Evolutionary conservation across 1,284 basidiomycete species (phyloP), one percentile per base, ranked within the genome.

Genomic region (Ganoderma leucocontextum): DNA sequence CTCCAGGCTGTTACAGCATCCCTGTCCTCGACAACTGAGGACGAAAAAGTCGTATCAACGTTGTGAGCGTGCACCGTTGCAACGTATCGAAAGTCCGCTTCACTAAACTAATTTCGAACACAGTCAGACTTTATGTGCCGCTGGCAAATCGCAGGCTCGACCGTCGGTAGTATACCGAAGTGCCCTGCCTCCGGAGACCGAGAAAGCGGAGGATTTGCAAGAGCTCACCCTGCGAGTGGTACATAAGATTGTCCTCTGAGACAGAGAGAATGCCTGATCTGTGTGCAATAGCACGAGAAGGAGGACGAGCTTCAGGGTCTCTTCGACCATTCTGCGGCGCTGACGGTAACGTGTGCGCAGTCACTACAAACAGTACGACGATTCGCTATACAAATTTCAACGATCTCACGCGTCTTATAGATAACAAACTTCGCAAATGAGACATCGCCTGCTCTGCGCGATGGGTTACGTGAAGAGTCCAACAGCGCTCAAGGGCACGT

Each of bases 241-340:
- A 13, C 52, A 64, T 62, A 2, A 17, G 12, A 17, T 12, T 17
- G 25, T 25, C 38, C 10, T 62, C 5, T n/a, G 12, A 13, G 8
- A 6, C 3, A 5, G 2, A 29, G 7, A 9, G 25, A 25, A 17
- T 13, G 29, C 2, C 29, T 13, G 19, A 29, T 4, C 9, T 33
- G 15, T 42, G 29, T 35, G 19, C n/a, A 33, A 12, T 35, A 75
- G 73, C 39, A 25, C 9, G 60, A 64, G 36, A 71, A 72, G 53
- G 74, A 75, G 59, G 5, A 6, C 10, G 55, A 62, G 15, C 49
- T 75, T 8, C 74, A 75, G 58, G 47, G 39, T 17, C 59, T 72
- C 2, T 62, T 64, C 5, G 66, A 75, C 22, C 60, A 57, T 5
- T 61, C 72, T 5, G 53, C 68, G 0, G 72, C 69, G 9, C 62